A percentile compares a stretch with the other conserved stretches of the same genome.
phyloP scores from a whole-genome alignment of 768 basidiomycete species.

The Mrakia hoshinonis region DNA sequence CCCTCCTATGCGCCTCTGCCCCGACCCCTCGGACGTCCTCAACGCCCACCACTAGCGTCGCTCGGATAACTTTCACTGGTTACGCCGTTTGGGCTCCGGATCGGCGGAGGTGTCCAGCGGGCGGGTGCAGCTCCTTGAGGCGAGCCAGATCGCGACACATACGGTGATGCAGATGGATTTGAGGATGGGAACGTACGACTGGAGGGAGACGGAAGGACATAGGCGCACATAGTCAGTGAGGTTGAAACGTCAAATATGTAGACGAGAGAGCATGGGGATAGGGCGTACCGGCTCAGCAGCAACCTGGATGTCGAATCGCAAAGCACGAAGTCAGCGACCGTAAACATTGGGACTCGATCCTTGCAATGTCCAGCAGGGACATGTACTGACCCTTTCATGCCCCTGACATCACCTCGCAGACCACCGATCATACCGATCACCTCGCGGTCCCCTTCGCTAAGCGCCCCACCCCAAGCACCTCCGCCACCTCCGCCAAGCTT shows the following conservation, averaged over 20 bases:
- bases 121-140: not conserved
- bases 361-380: not conserved
- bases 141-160: not conserved
- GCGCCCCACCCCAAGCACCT: not conserved
- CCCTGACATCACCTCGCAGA: constrained; percentile 1
- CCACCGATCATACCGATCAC: constrained; percentile 6
- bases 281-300: not conserved
- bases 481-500: constrained; percentile 1
- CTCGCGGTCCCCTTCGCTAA: constrained; percentile 2
- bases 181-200: constrained; percentile 3
- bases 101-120: constrained; percentile 2
- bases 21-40: not conserved
- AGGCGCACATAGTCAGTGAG: not conserved
- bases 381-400: not conserved
- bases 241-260: not conserved
- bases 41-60: constrained; percentile 3
- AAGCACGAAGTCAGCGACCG: not conserved
- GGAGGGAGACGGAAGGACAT: not conserved
- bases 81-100: not conserved
- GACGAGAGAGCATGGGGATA: not conserved
- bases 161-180: not conserved
- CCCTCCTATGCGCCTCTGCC: not conserved
- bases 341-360: too few species aligned
- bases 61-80: not conserved
- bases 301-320: not conserved